These are phyloP conservation scores for Infundibulicybe gibba DNA, from an alignment of 768 basidiomycete genomes.

Conservation along the genomic window DNA sequence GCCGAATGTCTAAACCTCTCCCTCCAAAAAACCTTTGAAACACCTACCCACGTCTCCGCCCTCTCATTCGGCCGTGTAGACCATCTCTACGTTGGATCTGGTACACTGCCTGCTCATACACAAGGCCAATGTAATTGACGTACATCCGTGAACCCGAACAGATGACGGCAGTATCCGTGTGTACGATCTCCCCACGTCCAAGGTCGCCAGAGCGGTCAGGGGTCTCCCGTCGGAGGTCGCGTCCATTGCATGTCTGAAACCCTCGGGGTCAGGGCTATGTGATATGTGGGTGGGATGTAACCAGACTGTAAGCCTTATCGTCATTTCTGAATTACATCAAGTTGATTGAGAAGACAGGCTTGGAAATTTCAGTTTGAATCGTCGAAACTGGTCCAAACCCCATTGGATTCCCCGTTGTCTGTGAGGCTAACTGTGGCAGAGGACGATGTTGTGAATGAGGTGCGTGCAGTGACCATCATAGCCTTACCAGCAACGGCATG, in stretches of 20 bases:
- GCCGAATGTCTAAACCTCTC: too few relatives aligned
- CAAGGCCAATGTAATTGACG: not conserved
- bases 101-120: constrained; percentile 26
- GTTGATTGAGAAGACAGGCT: constrained; percentile 19
- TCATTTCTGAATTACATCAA: not conserved
- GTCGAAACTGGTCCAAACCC: constrained; percentile 49
- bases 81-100: constrained; percentile 59
- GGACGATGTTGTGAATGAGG: constrained; percentile 69
- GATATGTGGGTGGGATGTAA: constrained; percentile 70
- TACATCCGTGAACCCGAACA: constrained; percentile 16
- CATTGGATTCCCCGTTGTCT: constrained; percentile 41
- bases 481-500: not conserved
- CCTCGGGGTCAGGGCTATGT: constrained; percentile 34
- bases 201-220: constrained; percentile 60
- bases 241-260: constrained; percentile 48
- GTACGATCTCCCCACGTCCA: constrained; percentile 57
- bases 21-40: constrained; percentile 25
- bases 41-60: constrained; percentile 51
- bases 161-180: constrained; percentile 71
- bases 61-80: constrained; percentile 45
- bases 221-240: constrained; percentile 58
- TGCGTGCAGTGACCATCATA: constrained; percentile 23
- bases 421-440: constrained; percentile 48
- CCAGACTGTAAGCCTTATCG: not conserved
- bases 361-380: constrained; percentile 45